phyloP scores from a whole-genome alignment of 1,284 basidiomycete species.

The Fistulina hepatica region DNA sequence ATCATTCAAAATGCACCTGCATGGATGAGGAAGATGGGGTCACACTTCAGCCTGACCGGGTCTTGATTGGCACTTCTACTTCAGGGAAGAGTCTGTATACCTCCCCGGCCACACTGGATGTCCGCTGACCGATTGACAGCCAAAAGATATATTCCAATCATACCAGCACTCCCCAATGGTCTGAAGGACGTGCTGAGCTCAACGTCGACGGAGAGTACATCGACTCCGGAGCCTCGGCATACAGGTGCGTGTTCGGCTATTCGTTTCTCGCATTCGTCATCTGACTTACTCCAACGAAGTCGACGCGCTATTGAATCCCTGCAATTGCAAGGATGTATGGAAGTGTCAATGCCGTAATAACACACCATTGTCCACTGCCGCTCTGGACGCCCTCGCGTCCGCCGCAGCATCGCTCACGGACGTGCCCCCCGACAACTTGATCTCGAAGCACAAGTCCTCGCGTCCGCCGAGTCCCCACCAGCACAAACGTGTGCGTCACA shows the following conservation, averaged over 20 bases:
- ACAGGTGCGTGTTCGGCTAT: slow-evolving; percentile 29
- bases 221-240: slow-evolving; percentile 37
- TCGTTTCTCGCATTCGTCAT: slow-evolving; percentile 5
- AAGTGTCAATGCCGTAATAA: slow-evolving; percentile 39
- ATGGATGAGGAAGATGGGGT: slow-evolving; percentile 25
- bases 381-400: slow-evolving; percentile 38
- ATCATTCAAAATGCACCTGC: slow-evolving; percentile 69
- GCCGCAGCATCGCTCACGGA: slow-evolving; percentile 28
- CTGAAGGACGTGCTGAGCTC: slow-evolving; percentile 37
- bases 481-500: slow-evolving; percentile 28
- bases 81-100: slow-evolving; percentile 41
- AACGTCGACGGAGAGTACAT: slow-evolving; percentile 16
- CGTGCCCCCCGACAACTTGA: slow-evolving; percentile 1
- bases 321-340: slow-evolving; percentile 45
- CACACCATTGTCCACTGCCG: slow-evolving; percentile 16
- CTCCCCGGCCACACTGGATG: neutral
- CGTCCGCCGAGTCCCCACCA: slow-evolving; percentile 17
- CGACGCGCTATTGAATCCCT: slow-evolving; percentile 49
- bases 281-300: slow-evolving; percentile 27
- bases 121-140: slow-evolving; percentile 25
- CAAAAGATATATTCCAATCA: slow-evolving; percentile 45
- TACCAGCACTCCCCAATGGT: slow-evolving; percentile 53
- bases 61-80: slow-evolving; percentile 25
- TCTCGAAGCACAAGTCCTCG: slow-evolving; percentile 18
- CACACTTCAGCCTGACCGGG: slow-evolving; percentile 23